Percentiles rank a stretch among this genome's conserved stretches.
phyloP scores from a whole-genome alignment of 1,284 basidiomycete genomes.

The Anthracocystis walkeri region DNA sequence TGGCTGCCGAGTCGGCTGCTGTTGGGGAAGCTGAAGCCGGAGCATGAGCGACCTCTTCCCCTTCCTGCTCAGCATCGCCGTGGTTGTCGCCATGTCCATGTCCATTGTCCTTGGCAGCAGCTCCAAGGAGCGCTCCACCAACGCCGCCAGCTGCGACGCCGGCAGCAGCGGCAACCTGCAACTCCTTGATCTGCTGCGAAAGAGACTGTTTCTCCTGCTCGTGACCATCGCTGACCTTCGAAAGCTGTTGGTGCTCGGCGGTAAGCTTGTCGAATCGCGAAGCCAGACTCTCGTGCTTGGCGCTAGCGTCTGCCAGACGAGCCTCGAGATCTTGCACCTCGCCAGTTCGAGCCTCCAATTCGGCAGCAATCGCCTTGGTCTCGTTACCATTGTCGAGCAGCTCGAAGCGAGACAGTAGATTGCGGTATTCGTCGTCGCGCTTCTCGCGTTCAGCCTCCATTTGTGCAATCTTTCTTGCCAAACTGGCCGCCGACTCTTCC shows the following conservation, averaged over 20 bases:
- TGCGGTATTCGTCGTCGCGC: conserved; percentile 76
- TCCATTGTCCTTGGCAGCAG: conserved; percentile 5
- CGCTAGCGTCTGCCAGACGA: conserved; percentile 59
- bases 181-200: conserved; percentile 29
- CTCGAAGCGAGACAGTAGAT: conserved; percentile 80
- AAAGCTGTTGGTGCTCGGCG: conserved; percentile 29
- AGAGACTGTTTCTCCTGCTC: conserved; percentile 46
- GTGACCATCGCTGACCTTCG: conserved; percentile 14
- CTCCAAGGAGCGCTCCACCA: conserved; percentile 20
- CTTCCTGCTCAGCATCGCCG: background rate
- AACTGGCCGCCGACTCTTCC: conserved; percentile 79
- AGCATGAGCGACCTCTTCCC: background rate
- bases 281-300: conserved; percentile 34
- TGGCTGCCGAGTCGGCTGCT: conserved; percentile 79
- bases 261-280: conserved; percentile 29
- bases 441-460: conserved; percentile 83
- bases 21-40: conserved; percentile 76
- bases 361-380: conserved; percentile 72
- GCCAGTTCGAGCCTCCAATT: conserved; percentile 83
- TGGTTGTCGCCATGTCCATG: background rate
- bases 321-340: conserved; percentile 80
- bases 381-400: conserved; percentile 73
- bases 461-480: conserved; percentile 79
- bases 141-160: conserved; percentile 23
- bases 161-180: conserved; percentile 42